These are phyloP conservation scores for Plasmodium coatneyi DNA, from an alignment of 169 alveolate genomes.

Conservation along the genomic window DNA sequence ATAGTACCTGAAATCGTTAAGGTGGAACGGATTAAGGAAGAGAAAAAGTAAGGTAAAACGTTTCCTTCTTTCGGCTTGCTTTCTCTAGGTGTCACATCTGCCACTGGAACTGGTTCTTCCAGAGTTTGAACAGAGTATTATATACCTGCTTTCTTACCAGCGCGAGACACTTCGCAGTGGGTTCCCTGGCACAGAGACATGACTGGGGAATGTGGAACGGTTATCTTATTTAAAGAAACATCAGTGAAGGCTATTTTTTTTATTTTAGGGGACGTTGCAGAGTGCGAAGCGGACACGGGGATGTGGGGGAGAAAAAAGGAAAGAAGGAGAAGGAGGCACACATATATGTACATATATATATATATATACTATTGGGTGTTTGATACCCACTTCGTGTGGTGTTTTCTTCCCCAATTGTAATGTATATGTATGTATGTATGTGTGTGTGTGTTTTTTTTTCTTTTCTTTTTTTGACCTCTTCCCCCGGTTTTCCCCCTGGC, in stretches of 20 bases:
- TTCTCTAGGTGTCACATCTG: neutral
- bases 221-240: conserved; percentile 12
- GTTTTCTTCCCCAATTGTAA: too few relatives aligned
- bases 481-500: neutral
- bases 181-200: neutral
- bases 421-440: neutral
- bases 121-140: neutral
- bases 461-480: neutral
- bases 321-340: neutral
- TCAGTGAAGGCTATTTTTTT: neutral
- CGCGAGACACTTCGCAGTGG: neutral
- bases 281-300: neutral
- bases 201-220: neutral
- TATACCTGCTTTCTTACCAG: neutral
- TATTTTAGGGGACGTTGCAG: neutral
- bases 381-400: too few relatives aligned
- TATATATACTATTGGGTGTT: too few relatives aligned
- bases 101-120: neutral
- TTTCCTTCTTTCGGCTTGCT: neutral
- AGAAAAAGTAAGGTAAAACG: conserved; percentile 71
- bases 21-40: conserved; percentile 89
- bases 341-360: neutral
- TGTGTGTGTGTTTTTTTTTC: too few relatives aligned
- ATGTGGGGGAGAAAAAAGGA: neutral
- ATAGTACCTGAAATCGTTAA: conserved; percentile 90